Evolutionary conservation across 306 rosid genomes (phyloP).

Genomic region (Argentina anserina): DNA sequence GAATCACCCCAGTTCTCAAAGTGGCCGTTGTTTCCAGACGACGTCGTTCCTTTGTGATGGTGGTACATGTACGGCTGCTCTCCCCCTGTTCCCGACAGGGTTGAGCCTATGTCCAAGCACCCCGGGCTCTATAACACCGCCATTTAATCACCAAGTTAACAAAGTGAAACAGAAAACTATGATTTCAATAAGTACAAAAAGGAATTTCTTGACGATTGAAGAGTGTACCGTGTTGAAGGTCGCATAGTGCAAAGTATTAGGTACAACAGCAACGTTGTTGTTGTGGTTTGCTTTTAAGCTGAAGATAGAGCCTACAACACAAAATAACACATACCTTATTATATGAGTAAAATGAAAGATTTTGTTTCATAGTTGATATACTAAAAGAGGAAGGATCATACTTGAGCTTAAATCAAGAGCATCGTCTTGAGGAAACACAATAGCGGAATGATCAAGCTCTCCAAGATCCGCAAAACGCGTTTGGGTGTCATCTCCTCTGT

Average conservation of each 20-base stretch:
- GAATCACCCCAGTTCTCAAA: constrained; percentile 82
- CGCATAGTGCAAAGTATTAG: constrained; percentile 50
- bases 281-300: constrained; percentile 44
- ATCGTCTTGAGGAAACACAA: constrained; percentile 54
- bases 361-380: not conserved
- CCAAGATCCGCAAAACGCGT: constrained; percentile 61
- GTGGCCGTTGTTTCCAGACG: constrained; percentile 51
- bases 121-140: constrained; percentile 36
- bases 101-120: constrained; percentile 44
- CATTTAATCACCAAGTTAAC: not conserved
- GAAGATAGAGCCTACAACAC: constrained; percentile 51
- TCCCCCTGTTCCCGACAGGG: constrained; percentile 21
- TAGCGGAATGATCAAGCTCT: constrained; percentile 61
- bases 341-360: not conserved
- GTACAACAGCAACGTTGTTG: constrained; percentile 39
- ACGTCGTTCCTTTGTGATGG: constrained; percentile 37
- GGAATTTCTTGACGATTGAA: not conserved
- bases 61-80: constrained; percentile 41
- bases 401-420: constrained; percentile 85
- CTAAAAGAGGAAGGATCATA: constrained; percentile 22
- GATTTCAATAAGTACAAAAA: not conserved
- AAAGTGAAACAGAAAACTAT: not conserved
- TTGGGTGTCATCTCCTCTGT: constrained; percentile 69
- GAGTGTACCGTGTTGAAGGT: constrained; percentile 49
- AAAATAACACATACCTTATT: not conserved